A percentile compares a stretch with the other conserved stretches of the same genome.
Conservation (phyloP, 2,329 filamentous ascomycete species). For the Tolypocladium endophyticum region DNA sequence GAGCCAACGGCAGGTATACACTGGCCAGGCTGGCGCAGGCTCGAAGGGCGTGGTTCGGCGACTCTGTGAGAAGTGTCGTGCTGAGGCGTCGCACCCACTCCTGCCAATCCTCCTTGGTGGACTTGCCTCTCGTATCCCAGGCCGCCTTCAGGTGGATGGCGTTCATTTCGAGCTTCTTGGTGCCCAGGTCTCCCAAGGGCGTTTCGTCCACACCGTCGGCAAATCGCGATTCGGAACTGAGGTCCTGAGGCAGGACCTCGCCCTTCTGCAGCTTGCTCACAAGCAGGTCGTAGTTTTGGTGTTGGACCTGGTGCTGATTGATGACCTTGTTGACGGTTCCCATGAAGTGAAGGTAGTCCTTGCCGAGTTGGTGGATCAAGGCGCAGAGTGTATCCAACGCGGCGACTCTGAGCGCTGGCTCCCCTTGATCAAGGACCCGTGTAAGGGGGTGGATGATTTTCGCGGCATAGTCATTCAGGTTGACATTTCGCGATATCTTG, state of each 20-base stretch:
- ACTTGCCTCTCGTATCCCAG: slow-evolving; percentile 95
- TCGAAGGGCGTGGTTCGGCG: slow-evolving; percentile 86
- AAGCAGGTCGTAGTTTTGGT: slow-evolving; percentile 85
- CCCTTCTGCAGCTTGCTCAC: slow-evolving; percentile 90
- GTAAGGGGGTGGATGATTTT: slow-evolving; percentile 93
- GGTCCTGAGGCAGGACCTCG: slow-evolving; percentile 86
- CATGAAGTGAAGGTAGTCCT: slow-evolving; percentile 91
- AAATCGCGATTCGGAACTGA: slow-evolving; percentile 78
- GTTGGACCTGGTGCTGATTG: slow-evolving; percentile 67
- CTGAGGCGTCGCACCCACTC: slow-evolving; percentile 98
- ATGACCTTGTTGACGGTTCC: slow-evolving; percentile 86
- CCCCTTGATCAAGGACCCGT: slow-evolving; percentile 64
- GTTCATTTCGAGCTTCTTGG: slow-evolving; percentile 94
- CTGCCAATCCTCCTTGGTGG: slow-evolving; percentile 97
- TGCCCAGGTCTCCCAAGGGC: slow-evolving; percentile 70
- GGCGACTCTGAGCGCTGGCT: slow-evolving; percentile 63
- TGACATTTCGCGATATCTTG: slow-evolving; percentile 89
- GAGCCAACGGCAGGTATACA: slow-evolving; percentile 81
- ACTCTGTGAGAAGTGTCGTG: slow-evolving; percentile 88
- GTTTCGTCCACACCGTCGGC: slow-evolving; percentile 69
- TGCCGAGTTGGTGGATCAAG: slow-evolving; percentile 89
- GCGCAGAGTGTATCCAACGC: slow-evolving; percentile 92
- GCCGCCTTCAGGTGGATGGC: slow-evolving; percentile 94
- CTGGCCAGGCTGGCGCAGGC: slow-evolving; percentile 88
- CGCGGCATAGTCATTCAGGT: slow-evolving; percentile 91